phyloP scores from a whole-genome alignment of 2,329 filamentous ascomycete genomes.

The Westerdykella ornata region DNA sequence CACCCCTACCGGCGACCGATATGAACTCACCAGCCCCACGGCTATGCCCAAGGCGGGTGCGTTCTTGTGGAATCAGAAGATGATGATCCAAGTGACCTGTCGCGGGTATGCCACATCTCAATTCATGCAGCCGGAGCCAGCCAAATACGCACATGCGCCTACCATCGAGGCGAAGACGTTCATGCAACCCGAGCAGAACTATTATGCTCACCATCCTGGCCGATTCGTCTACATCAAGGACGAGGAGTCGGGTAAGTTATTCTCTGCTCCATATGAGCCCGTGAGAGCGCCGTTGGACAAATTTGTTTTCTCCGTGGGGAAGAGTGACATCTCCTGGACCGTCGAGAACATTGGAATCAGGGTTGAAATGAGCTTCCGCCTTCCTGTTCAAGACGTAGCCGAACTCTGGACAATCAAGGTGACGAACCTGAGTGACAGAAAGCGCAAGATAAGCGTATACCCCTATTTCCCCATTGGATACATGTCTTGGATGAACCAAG shows the following conservation, averaged over 20 bases:
- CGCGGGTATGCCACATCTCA: conserved; percentile 54
- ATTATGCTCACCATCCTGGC: conserved; percentile 54
- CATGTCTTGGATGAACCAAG: conserved; percentile 59
- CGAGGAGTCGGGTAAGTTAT: conserved; percentile 46
- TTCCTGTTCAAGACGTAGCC: conserved; percentile 50
- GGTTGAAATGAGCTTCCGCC: conserved; percentile 47
- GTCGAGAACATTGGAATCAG: conserved; percentile 47
- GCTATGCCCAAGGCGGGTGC: conserved; percentile 51
- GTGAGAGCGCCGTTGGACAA: conserved; percentile 45
- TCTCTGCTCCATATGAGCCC: conserved; percentile 53
- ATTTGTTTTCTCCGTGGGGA: conserved; percentile 51
- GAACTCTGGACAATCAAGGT: conserved; percentile 52
- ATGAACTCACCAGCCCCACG: conserved; percentile 51
- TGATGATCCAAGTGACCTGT: conserved; percentile 56
- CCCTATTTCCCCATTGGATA: conserved; percentile 55
- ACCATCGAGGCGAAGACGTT: conserved; percentile 55
- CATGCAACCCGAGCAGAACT: conserved; percentile 56
- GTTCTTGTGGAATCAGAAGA: conserved; percentile 55
- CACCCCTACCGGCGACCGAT: conserved; percentile 47
- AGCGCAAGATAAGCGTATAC: conserved; percentile 47
- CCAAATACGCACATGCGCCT: conserved; percentile 54
- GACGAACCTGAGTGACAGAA: conserved; percentile 43
- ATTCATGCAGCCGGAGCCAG: conserved; percentile 56
- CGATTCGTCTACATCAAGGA: conserved; percentile 56
- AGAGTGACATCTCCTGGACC: conserved; percentile 51